Evolutionary conservation across 495 filamentous ascomycete genomes (phyloP).

Genomic region (Apiosordaria backusii): DNA sequence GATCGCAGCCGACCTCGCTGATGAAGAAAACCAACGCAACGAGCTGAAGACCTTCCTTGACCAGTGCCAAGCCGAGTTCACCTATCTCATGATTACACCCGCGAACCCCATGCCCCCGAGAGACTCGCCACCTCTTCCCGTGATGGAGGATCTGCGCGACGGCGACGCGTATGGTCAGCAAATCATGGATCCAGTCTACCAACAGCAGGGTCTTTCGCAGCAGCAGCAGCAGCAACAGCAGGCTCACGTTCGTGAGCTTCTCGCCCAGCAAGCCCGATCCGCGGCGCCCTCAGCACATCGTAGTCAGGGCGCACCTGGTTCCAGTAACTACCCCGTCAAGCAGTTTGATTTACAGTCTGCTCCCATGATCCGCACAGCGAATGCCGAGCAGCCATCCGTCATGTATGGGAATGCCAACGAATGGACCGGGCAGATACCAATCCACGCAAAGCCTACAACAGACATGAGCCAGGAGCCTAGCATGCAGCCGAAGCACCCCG

Average conservation of each 20-base stretch:
- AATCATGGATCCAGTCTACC: constrained; percentile 33
- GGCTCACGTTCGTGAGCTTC: constrained; percentile 39
- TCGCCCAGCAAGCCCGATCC: constrained; percentile 35
- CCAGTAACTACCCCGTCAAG: constrained; percentile 37
- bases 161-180: constrained; percentile 42
- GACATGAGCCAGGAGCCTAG: constrained; percentile 51
- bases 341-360: constrained; percentile 40
- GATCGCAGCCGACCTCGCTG: constrained; percentile 30
- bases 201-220: constrained; percentile 20
- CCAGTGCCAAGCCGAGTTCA: constrained; percentile 60
- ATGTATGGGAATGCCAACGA: constrained; percentile 37
- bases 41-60: constrained; percentile 61
- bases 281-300: constrained; percentile 56
- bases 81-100: constrained; percentile 62
- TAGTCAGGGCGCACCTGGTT: constrained; percentile 42
- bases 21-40: constrained; percentile 53
- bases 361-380: constrained; percentile 45
- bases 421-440: constrained; percentile 41
- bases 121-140: constrained; percentile 49
- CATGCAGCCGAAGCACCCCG: constrained; percentile 17
- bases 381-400: constrained; percentile 29
- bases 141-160: constrained; percentile 49
- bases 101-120: constrained; percentile 58
- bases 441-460: constrained; percentile 38
- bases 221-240: constrained; percentile 35